A percentile compares a stretch with the other conserved stretches of the same genome.
Conservation (phyloP, 2,329 filamentous ascomycete genomes). For the Parascedosporium putredinis region DNA sequence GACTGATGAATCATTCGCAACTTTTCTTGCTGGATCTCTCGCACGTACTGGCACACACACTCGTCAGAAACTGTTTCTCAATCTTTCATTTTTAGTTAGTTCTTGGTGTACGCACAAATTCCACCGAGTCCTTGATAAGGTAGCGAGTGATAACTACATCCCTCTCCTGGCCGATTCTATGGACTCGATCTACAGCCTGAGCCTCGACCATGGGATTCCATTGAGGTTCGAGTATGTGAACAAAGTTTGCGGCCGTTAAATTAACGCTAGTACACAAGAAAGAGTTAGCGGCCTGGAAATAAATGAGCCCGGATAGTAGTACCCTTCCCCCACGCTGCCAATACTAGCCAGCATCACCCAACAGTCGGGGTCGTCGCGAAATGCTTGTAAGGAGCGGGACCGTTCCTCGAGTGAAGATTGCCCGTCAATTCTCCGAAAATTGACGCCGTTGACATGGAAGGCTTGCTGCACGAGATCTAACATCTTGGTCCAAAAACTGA, state of each 20-base stretch:
- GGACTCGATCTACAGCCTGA: conserved; percentile 38
- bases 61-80: not conserved
- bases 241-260: conserved; percentile 33
- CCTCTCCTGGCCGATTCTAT: conserved; percentile 33
- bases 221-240: conserved; percentile 42
- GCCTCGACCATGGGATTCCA: conserved; percentile 44
- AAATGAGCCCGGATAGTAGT: not conserved
- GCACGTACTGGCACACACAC: not conserved
- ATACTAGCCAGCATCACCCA: conserved; percentile 22
- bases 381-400: conserved; percentile 9
- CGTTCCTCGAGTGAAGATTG: conserved; percentile 10
- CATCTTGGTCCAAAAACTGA: conserved; percentile 20
- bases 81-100: not conserved
- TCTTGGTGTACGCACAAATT: conserved; percentile 34
- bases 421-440: conserved; percentile 19
- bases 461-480: conserved; percentile 16
- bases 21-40: conserved; percentile 2
- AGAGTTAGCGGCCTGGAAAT: not conserved
- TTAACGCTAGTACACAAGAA: conserved; percentile 25
- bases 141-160: conserved; percentile 35
- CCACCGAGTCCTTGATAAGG: conserved; percentile 29
- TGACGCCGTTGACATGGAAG: conserved; percentile 12
- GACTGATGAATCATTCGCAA: conserved; percentile 2
- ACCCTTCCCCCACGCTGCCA: conserved; percentile 21
- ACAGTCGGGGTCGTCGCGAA: conserved; percentile 12